Conservation (phyloP, 352 stramenopile genomes). For the Phytophthora melonis region DNA sequence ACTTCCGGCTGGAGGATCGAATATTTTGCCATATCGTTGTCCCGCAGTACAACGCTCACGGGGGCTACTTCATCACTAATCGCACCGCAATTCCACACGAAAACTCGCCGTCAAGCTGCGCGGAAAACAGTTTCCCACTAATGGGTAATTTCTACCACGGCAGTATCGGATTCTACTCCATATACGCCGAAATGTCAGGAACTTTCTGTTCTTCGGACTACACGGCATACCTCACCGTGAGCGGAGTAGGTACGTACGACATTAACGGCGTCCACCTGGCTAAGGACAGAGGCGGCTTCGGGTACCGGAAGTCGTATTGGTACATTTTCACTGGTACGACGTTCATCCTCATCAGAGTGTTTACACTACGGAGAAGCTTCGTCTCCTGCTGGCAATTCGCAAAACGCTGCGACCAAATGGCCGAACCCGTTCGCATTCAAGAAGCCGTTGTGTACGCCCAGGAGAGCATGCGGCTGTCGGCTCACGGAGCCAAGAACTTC, state of each 20-base stretch:
- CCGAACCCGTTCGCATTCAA: constrained; percentile 19
- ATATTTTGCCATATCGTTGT: constrained; percentile 25
- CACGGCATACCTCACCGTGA: constrained; percentile 20
- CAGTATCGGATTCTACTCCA: constrained; percentile 40
- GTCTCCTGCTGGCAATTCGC: constrained; percentile 19
- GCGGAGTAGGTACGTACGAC: constrained; percentile 24
- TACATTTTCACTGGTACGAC: constrained; percentile 24
- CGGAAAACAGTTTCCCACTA: constrained; percentile 11
- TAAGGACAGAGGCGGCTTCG: constrained; percentile 11
- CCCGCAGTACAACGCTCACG: constrained; percentile 29
- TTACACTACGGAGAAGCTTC: constrained; percentile 32
- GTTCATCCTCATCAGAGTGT: constrained; percentile 27
- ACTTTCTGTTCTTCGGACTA: constrained; percentile 24
- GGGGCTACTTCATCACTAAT: constrained; percentile 16
- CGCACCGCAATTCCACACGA: constrained; percentile 1
- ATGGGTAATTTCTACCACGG: constrained; percentile 44
- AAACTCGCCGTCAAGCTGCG: constrained; percentile 8
- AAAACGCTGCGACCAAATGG: constrained; percentile 17
- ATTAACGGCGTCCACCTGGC: constrained; percentile 25
- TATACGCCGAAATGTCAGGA: constrained; percentile 31
- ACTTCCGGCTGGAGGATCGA: constrained; percentile 11
- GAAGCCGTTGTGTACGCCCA: constrained; percentile 27
- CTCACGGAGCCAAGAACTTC: constrained; percentile 27
- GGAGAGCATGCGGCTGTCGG: constrained; percentile 29
- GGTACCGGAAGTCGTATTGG: constrained; percentile 40